Conservation (phyloP, 2,329 filamentous ascomycete species). For the Diaporthe vexans region DNA sequence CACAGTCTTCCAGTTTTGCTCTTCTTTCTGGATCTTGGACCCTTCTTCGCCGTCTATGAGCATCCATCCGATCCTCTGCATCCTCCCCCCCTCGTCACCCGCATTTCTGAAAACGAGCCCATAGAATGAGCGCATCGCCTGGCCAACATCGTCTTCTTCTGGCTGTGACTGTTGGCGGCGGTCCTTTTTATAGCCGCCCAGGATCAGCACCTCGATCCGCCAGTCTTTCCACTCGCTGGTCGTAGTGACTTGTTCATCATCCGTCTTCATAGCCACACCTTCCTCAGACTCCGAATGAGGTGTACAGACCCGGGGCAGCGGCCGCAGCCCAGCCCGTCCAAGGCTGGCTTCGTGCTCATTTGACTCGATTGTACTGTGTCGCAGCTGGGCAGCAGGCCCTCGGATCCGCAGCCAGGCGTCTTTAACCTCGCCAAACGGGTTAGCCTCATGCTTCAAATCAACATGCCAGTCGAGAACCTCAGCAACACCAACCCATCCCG, state of each 20-base stretch:
- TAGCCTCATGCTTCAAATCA: constrained; percentile 34
- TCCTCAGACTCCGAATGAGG: constrained; percentile 6
- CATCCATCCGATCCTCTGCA: constrained; percentile 14
- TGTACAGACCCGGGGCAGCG: constrained; percentile 11
- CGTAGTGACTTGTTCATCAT: not conserved
- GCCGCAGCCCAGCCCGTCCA: not conserved
- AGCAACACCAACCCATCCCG: constrained; percentile 31
- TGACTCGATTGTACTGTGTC: not conserved
- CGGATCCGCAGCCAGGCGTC: constrained; percentile 42
- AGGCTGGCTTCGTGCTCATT: constrained; percentile 13
- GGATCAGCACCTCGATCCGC: constrained; percentile 16
- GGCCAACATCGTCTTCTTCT: not conserved
- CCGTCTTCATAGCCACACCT: not conserved
- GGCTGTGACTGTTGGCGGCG: not conserved
- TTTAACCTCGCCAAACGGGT: constrained; percentile 42
- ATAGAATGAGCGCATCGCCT: not conserved
- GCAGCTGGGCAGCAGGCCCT: constrained; percentile 39
- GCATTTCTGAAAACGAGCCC: not conserved
- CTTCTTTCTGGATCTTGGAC: constrained; percentile 1
- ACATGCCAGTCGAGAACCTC: constrained; percentile 39
- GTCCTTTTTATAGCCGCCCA: not conserved
- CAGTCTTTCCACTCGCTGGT: constrained; percentile 9
- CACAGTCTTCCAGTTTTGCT: constrained; percentile 23
- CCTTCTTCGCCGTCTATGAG: not conserved
- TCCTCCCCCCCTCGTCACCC: not conserved